Evolutionary conservation across 345 rosid species (phyloP), one percentile per base, ranked within the genome.

Genomic region (Hypericum perforatum): DNA sequence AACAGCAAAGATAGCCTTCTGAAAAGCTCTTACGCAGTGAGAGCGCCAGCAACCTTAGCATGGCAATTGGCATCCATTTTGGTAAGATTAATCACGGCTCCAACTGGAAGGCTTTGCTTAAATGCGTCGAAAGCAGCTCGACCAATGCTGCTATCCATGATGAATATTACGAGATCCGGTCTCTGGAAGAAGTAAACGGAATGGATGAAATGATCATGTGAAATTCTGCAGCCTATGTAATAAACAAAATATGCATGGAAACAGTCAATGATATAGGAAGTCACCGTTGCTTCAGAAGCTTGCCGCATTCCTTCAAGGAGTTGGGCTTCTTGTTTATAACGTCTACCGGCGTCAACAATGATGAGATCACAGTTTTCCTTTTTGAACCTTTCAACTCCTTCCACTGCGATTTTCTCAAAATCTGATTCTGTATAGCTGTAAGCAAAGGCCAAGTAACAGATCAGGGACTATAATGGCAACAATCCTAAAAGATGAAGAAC

Each of bases 51-150:
- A 75, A 95, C 98, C 84, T 88, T 91, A 45, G 98, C 95, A 79
- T 87, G 98, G 62, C 98, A n/a, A n/a, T n/a, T n/a, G n/a, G n/a
- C 95, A 60, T 91, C 98, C 95, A 91, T 82, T 74, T 91, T 87
- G 22, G 96, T 88, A 59, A 91, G 63, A n/a, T n/a, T n/a, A 64
- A 91, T 85, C 47, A 91, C 90, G 72, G 96, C 98, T 62, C 96
- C 96, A 58, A 88, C 98, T 6, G 88, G 68, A 59, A 83, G 83
- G 63, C 84, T 87, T 72, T 85, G 86, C 74, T 85, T 91, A 66
- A 87, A 88, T 53, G 98, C 96, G 72, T 85, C 90, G 69, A 76
- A 81, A 44, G 98, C 96, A 63, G 95, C 90, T 75, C 87, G 96
- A 63, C 95, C 96, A 58, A 87, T 85, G 66, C 95, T 85, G 70